Evolutionary conservation across 2,329 filamentous ascomycete species (phyloP).

Genomic region (Aspergillus fumigatus): DNA sequence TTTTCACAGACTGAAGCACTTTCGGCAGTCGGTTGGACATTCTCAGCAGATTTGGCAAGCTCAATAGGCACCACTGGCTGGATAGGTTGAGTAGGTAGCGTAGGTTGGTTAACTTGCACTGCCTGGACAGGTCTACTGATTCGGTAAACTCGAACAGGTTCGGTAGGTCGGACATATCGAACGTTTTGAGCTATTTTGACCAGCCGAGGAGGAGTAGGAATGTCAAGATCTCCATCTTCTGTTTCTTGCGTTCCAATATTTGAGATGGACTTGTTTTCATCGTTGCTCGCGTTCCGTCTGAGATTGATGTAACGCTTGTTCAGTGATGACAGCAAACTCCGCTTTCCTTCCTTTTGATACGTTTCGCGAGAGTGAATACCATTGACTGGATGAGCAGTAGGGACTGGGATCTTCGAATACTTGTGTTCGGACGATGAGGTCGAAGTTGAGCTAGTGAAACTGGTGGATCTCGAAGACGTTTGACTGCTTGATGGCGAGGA

Average conservation of each 20-base stretch:
- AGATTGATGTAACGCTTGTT: slow-evolving; percentile 1
- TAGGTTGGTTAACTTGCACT: neutral
- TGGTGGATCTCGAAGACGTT: neutral
- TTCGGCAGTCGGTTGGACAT: neutral
- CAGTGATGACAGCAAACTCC: slow-evolving; percentile 10
- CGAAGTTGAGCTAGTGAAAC: neutral
- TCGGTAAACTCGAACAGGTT: neutral
- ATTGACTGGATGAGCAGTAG: slow-evolving; percentile 3
- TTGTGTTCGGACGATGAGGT: neutral
- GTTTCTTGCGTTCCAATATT: neutral
- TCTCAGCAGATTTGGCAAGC: neutral
- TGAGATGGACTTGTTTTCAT: neutral
- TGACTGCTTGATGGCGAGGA: slow-evolving; percentile 2
- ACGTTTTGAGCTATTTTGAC: neutral
- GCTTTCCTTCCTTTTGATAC: slow-evolving; percentile 12
- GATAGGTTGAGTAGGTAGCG: neutral
- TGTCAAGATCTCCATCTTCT: neutral
- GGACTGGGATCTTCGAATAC: slow-evolving; percentile 13
- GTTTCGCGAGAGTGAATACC: slow-evolving; percentile 11
- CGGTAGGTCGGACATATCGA: neutral
- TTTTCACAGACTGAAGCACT: neutral
- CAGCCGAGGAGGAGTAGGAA: neutral
- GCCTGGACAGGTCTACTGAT: neutral
- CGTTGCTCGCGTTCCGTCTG: neutral
- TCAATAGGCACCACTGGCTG: neutral